These are phyloP conservation scores for Aspergillus quadrilineatus DNA, from an alignment of 2,329 filamentous ascomycete species.

Conservation along the genomic window DNA sequence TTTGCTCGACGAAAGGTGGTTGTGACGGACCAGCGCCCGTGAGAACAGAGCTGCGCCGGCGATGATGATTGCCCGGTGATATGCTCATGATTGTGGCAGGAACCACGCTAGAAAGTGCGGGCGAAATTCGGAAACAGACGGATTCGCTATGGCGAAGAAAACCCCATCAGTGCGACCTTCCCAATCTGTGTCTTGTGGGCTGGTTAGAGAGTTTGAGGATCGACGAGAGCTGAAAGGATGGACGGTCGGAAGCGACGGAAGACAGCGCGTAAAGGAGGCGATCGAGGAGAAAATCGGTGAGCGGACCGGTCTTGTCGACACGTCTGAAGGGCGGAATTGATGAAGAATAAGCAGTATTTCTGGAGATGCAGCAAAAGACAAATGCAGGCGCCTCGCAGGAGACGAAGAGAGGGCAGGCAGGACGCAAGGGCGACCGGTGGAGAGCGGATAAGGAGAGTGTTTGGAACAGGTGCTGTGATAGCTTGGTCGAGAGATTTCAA, in stretches of 20 bases:
- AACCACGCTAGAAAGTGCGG: background rate
- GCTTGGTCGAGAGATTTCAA: background rate
- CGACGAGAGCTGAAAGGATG: background rate
- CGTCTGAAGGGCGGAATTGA: conserved; percentile 1
- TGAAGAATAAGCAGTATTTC: background rate
- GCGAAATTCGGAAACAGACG: background rate
- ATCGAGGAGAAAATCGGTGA: conserved; percentile 13
- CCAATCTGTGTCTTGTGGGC: background rate
- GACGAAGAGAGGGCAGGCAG: conserved; percentile 6
- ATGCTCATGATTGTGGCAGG: conserved; percentile 33
- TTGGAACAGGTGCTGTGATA: background rate
- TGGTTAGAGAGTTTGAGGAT: background rate
- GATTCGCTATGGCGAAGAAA: conserved; percentile 8
- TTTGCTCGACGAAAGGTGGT: conserved; percentile 33
- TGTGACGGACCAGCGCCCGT: conserved; percentile 48
- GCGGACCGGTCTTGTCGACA: conserved; percentile 1
- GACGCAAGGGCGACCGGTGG: conserved; percentile 22
- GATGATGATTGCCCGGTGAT: conserved; percentile 35
- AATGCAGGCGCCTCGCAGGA: conserved; percentile 3
- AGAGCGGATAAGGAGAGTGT: conserved; percentile 10
- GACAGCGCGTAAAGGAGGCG: conserved; percentile 3
- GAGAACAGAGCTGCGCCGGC: conserved; percentile 40
- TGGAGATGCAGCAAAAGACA: background rate
- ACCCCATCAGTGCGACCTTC: conserved; percentile 19
- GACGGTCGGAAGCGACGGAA: conserved; percentile 3